Percentiles rank a stretch among this genome's conserved stretches.
Conservation (phyloP, 495 filamentous ascomycete genomes). For the Lophium mytilinum region DNA sequence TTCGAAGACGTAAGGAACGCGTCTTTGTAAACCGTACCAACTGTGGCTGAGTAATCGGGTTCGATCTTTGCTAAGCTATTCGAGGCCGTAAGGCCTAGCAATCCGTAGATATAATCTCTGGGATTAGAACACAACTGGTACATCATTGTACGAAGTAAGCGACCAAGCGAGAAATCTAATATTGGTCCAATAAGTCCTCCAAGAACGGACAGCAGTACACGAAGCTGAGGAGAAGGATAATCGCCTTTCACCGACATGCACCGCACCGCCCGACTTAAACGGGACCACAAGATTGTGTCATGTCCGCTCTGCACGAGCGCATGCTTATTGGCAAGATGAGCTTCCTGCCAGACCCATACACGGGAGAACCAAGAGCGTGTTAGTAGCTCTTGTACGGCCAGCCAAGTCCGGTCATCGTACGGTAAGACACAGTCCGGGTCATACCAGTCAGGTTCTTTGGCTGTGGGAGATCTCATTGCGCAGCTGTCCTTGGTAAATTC, state of each 20-base stretch:
- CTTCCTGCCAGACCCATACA: slow-evolving; percentile 1
- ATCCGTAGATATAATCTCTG: not conserved
- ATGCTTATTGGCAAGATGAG: not conserved
- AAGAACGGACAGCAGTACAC: too few relatives aligned
- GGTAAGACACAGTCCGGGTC: not conserved
- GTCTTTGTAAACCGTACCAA: not conserved
- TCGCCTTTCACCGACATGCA: too few relatives aligned
- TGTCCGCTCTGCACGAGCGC: not conserved
- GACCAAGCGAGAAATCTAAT: too few relatives aligned
- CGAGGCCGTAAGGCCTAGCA: not conserved
- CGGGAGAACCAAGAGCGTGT: not conserved
- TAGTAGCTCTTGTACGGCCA: not conserved
- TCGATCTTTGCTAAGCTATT: not conserved
- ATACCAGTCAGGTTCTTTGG: not conserved
- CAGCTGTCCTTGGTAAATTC: not conserved
- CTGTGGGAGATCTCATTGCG: not conserved
- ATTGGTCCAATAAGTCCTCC: too few relatives aligned
- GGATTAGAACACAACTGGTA: too few relatives aligned
- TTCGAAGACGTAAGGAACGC: not conserved
- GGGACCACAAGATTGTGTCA: not conserved
- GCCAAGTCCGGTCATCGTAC: not conserved
- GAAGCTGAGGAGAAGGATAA: too few relatives aligned
- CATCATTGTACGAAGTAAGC: too few relatives aligned
- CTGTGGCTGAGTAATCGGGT: not conserved
- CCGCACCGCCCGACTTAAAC: not conserved